Conservation (phyloP, 192 early-diverging fungal species). For the Gryganskiella cystojenkinii region DNA sequence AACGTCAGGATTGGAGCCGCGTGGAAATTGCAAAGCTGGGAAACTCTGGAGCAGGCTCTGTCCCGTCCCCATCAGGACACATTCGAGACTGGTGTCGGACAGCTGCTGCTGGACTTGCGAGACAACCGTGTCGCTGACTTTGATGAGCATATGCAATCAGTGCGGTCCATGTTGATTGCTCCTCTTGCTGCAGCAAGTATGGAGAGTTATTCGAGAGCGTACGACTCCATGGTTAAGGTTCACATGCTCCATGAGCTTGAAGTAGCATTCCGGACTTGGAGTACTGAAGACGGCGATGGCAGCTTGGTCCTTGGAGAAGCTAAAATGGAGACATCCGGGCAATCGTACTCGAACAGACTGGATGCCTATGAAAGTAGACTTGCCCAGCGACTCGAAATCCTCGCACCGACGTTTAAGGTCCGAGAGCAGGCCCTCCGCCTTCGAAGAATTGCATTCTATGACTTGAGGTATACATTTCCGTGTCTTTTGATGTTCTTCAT, state of each 20-base stretch:
- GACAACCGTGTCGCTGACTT: slow-evolving; percentile 47
- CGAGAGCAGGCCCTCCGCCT: slow-evolving; percentile 72
- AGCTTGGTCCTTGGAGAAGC: not conserved
- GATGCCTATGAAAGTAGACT: slow-evolving; percentile 55
- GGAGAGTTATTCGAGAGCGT: slow-evolving; percentile 71
- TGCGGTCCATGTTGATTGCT: slow-evolving; percentile 58
- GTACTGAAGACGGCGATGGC: not conserved
- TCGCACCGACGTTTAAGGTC: slow-evolving; percentile 63
- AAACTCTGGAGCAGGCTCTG: slow-evolving; percentile 58
- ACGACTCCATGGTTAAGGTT: slow-evolving; percentile 70
- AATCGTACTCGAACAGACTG: slow-evolving; percentile 5
- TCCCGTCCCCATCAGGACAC: slow-evolving; percentile 42
- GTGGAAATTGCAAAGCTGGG: slow-evolving; percentile 75
- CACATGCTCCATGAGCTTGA: slow-evolving; percentile 78
- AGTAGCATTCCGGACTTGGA: slow-evolving; percentile 25
- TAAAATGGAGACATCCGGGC: not conserved
- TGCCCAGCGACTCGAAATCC: slow-evolving; percentile 56
- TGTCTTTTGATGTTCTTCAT: not conserved
- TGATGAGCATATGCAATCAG: slow-evolving; percentile 46
- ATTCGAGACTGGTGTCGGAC: slow-evolving; percentile 70
- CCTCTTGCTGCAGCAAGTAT: slow-evolving; percentile 69
- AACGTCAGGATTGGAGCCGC: slow-evolving; percentile 66
- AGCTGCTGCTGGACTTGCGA: slow-evolving; percentile 59
- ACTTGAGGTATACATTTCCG: slow-evolving; percentile 17
- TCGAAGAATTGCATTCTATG: slow-evolving; percentile 60